These are phyloP conservation scores for Stachybotrys elegans DNA, from an alignment of 2,329 filamentous ascomycete genomes.

Conservation along the genomic window DNA sequence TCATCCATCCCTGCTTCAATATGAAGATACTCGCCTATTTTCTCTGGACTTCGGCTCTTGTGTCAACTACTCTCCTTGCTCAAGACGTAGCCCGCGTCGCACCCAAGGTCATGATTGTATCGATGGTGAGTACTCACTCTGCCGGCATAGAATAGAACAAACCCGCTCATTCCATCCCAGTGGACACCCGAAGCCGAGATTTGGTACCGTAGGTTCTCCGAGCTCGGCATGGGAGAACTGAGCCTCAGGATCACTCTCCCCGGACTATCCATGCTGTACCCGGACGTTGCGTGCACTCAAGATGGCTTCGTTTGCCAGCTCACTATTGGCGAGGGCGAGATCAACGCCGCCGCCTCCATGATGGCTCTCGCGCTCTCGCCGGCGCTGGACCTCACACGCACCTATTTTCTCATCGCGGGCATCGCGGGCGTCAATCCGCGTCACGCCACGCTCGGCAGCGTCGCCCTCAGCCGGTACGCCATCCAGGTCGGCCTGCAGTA, in stretches of 20 bases:
- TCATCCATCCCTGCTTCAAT: too few relatives aligned
- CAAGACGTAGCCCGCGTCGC: slow-evolving; percentile 25
- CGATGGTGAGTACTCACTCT: slow-evolving; percentile 43
- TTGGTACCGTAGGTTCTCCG: slow-evolving; percentile 53
- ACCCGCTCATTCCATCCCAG: slow-evolving; percentile 30
- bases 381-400: slow-evolving; percentile 57
- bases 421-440: slow-evolving; percentile 73
- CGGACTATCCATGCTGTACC: slow-evolving; percentile 61
- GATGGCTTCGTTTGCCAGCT: slow-evolving; percentile 62
- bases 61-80: too few relatives aligned
- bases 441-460: slow-evolving; percentile 58
- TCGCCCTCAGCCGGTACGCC: slow-evolving; percentile 64
- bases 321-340: slow-evolving; percentile 63
- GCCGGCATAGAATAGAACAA: not conserved
- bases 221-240: slow-evolving; percentile 46
- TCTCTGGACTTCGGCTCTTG: too few relatives aligned
- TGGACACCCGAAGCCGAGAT: slow-evolving; percentile 56
- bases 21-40: too few relatives aligned
- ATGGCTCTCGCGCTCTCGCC: slow-evolving; percentile 57
- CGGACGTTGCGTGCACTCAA: slow-evolving; percentile 58
- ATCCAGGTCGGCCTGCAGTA: slow-evolving; percentile 73
- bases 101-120: slow-evolving; percentile 59
- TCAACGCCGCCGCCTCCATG: slow-evolving; percentile 67
- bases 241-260: slow-evolving; percentile 51
- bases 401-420: slow-evolving; percentile 68